Evolutionary conservation across 78 protist species (phyloP).

Genomic region (Dictyostelium capitatum): DNA sequence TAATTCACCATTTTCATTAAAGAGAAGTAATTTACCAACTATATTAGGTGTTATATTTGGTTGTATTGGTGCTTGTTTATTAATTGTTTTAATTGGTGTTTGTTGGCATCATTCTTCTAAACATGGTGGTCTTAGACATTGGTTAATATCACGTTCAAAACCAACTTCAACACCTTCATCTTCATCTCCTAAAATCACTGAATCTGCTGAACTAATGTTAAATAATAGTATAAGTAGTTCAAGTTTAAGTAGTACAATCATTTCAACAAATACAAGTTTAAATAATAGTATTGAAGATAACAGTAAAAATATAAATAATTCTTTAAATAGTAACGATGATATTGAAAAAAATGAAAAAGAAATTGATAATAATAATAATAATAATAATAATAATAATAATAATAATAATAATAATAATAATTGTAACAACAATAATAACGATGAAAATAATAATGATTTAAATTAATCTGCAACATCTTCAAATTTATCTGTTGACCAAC

Average conservation of each 20-base stretch:
- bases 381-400: too few relatives aligned
- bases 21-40: neutral
- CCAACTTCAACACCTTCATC: neutral
- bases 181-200: neutral
- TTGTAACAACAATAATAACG: neutral
- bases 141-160: constrained; percentile 39
- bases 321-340: too few relatives aligned
- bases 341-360: too few relatives aligned
- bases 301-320: too few relatives aligned
- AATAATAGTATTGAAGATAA: too few relatives aligned
- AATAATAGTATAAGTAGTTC: constrained; percentile 6
- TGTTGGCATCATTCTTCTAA: constrained; percentile 37
- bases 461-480: too few relatives aligned
- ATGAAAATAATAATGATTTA: neutral
- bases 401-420: neutral
- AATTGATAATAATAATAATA: too few relatives aligned
- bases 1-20: neutral
- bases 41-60: constrained; percentile 37
- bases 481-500: too few relatives aligned
- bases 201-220: constrained; percentile 5
- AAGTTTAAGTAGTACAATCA: neutral
- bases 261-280: neutral
- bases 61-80: neutral
- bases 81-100: constrained; percentile 30
- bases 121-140: constrained; percentile 59